These are phyloP conservation scores for Ascoidea tarda DNA, from an alignment of 805 yeast species.

Conservation along the genomic window DNA sequence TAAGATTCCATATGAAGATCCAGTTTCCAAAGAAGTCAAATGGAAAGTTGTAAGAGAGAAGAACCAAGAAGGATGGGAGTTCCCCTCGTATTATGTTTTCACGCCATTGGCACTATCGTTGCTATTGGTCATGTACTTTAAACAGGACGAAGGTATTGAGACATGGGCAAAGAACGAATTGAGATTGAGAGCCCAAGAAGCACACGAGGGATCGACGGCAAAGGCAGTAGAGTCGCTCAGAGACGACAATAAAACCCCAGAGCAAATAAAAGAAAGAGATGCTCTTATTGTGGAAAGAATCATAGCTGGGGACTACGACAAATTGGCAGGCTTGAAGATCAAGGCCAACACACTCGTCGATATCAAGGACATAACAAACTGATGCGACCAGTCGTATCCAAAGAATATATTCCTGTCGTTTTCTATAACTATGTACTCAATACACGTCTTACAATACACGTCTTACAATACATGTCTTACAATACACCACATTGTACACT, in stretches of 20 bases:
- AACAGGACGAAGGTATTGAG: slow-evolving; percentile 34
- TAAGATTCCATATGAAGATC: slow-evolving; percentile 73
- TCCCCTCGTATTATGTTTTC: slow-evolving; percentile 53
- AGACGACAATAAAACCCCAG: slow-evolving; percentile 26
- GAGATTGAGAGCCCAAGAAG: slow-evolving; percentile 61
- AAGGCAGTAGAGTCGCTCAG: slow-evolving; percentile 32
- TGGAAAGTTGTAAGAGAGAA: slow-evolving; percentile 70
- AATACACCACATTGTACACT: no score
- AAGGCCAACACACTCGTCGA: slow-evolving; percentile 14
- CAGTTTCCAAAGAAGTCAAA: slow-evolving; percentile 60
- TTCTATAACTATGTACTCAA: no score
- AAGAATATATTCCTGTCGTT: no score
- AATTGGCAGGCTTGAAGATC: slow-evolving; percentile 41
- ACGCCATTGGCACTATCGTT: slow-evolving; percentile 56
- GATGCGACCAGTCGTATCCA: no score
- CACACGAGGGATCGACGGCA: slow-evolving; percentile 40
- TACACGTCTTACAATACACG: no score
- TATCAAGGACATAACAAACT: background rate
- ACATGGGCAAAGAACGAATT: slow-evolving; percentile 83
- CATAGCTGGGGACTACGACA: slow-evolving; percentile 75
- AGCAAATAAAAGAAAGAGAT: slow-evolving; percentile 54
- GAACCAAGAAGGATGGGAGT: slow-evolving; percentile 79
- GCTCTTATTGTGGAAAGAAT: slow-evolving; percentile 70
- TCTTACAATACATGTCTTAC: no score
- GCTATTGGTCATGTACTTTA: slow-evolving; percentile 34